Evolutionary conservation across 2,329 filamentous ascomycete genomes (phyloP), one percentile per base, ranked within the genome.

Genomic region (Xylariaceae sp.): DNA sequence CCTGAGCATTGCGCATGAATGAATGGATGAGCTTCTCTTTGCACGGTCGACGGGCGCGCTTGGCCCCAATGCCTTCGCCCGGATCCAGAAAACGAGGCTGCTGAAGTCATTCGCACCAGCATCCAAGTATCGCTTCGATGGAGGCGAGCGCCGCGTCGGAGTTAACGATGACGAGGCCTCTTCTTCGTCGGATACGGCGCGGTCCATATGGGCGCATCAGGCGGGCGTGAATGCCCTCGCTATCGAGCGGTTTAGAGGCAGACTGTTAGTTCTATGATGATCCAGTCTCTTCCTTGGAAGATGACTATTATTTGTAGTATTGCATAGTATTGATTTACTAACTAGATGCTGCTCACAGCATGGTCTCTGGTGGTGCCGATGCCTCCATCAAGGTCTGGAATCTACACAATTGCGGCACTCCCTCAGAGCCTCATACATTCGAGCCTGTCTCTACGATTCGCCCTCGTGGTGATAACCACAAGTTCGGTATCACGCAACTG

Each of bases 381-480:
- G 90, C 89, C 8, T 89, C 88, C 0, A 85, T 97, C 69, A 89
- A 87, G 66, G 76, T 97, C 51, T 97, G 92, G 92, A 88, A 97
- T 74, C 82, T 97, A 5, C 89, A 96, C 68, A 76, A 81, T 53
- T 77, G 78, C 66, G 72, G 71, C 10, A 78, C 78, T 61, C 73
- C 77, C 4, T 76, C 74, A 63, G 72, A 62, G 62, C 73, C 72
- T 42, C 80, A 79, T 68, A 80, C 72, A 15, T 87, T 82, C 67
- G 79, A 75, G 5, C 83, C 89, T 1, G 72, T 81, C 17, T 80
- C 78, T 53, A 77, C 76, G 23, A 77, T 85, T 53, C 68, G 75
- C 11, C 78, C 80, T 53, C 79, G 77, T 15, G 69, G 72, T 3
- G 61, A 71, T 4, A 71, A 77, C 23, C 87, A 90, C 68, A 87